phyloP scores from a whole-genome alignment of 768 basidiomycete species.

The Lentinus tigrinus region DNA sequence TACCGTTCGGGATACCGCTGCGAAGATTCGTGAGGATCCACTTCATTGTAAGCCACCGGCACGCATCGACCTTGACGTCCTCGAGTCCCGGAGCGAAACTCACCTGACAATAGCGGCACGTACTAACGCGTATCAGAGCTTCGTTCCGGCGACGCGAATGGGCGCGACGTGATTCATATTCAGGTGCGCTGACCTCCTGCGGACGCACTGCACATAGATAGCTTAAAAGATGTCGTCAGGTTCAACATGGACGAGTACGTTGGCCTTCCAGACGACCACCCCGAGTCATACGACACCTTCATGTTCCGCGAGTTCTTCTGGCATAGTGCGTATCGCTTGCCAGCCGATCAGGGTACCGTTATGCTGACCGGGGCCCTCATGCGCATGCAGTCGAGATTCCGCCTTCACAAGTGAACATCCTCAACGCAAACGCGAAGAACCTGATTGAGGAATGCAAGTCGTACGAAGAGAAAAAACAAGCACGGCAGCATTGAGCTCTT shows the following conservation, averaged over 20 bases:
- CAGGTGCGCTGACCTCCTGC: too few relatives aligned
- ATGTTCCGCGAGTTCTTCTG: slow-evolving; percentile 94
- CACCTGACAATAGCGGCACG: too few relatives aligned
- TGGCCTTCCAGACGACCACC: slow-evolving; percentile 74
- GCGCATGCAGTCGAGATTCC: slow-evolving; percentile 64
- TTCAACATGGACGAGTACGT: slow-evolving; percentile 98
- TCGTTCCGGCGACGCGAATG: too few relatives aligned
- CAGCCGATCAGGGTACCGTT: too few relatives aligned
- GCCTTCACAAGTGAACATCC: slow-evolving; percentile 77
- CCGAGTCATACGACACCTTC: slow-evolving; percentile 89
- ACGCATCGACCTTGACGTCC: too few relatives aligned
- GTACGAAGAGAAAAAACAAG: slow-evolving; percentile 73
- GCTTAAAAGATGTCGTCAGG: slow-evolving; percentile 82
- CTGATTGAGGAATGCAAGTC: slow-evolving; percentile 76
- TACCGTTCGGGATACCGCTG: slow-evolving; percentile 77
- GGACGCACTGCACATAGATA: too few relatives aligned
- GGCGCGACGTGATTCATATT: too few relatives aligned
- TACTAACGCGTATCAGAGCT: too few relatives aligned
- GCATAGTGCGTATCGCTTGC: slow-evolving; percentile 52
- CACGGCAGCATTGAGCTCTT: slow-evolving; percentile 88
- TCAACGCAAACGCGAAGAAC: slow-evolving; percentile 78
- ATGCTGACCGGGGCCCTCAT: too few relatives aligned
- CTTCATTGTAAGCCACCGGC: too few relatives aligned
- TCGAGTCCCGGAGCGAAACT: too few relatives aligned
- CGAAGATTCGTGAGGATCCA: slow-evolving; percentile 97